Evolutionary conservation across 805 yeast species (phyloP).

Genomic region (Candida golubevii): DNA sequence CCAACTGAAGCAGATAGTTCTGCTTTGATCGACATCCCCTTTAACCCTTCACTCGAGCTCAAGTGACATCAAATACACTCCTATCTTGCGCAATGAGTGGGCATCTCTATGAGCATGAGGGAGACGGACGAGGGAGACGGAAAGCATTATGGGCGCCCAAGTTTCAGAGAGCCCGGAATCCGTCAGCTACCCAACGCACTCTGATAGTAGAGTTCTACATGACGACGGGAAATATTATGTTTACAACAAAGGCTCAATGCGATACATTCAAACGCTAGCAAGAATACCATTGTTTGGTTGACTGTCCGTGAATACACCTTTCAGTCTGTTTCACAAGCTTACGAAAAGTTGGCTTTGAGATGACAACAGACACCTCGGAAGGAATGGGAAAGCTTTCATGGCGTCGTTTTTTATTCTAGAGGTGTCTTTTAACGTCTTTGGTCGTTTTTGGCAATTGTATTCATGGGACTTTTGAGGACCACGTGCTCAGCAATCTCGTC

Average conservation of each 20-base stretch:
- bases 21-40: conserved; percentile 82
- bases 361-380: conserved; percentile 23
- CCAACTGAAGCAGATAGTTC: conserved; percentile 46
- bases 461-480: no score
- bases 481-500: no score
- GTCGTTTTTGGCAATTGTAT: no score
- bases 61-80: conserved; percentile 59
- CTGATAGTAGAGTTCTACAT: conserved; percentile 69
- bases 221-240: no score
- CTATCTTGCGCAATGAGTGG: conserved; percentile 39
- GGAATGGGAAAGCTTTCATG: no score
- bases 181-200: conserved; percentile 36
- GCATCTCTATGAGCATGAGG: conserved; percentile 47
- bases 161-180: conserved; percentile 62
- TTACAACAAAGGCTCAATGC: not conserved
- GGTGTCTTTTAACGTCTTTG: no score
- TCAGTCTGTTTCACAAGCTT: conserved; percentile 39
- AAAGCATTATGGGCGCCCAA: conserved; percentile 80
- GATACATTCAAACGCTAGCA: not conserved
- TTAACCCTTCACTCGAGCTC: conserved; percentile 47
- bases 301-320: conserved; percentile 41
- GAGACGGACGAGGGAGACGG: no score
- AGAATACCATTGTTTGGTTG: conserved; percentile 24
- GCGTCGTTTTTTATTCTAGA: no score
- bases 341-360: conserved; percentile 23